Evolutionary conservation across 306 rosid species (phyloP).

Genomic region (Parietaria judaica): DNA sequence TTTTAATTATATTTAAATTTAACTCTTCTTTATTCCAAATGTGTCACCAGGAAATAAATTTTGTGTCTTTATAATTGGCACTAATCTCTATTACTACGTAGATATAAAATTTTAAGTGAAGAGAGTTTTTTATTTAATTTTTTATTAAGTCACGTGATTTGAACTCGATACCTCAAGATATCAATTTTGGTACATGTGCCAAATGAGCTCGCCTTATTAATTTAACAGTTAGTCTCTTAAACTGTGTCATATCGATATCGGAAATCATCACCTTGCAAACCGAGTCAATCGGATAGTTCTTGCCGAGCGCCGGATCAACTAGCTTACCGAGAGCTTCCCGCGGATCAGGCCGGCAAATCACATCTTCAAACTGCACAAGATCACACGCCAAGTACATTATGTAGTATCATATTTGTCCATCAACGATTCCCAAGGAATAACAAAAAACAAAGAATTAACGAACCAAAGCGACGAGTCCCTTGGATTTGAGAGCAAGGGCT

Average conservation of each 20-base stretch:
- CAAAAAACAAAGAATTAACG: constrained; percentile 4
- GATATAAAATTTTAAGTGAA: no score
- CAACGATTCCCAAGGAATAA: background rate
- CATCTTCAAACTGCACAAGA: constrained; percentile 57
- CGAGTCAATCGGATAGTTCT: constrained; percentile 42
- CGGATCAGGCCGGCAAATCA: constrained; percentile 37
- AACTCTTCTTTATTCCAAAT: no score
- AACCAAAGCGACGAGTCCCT: constrained; percentile 64
- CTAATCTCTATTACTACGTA: no score
- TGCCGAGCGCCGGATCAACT: constrained; percentile 43
- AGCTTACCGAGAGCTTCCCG: constrained; percentile 38
- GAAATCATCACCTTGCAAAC: constrained; percentile 42
- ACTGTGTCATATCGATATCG: background rate
- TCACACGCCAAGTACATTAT: background rate
- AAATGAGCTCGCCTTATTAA: no score
- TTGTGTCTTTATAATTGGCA: no score
- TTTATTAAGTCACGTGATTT: no score
- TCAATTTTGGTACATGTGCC: no score
- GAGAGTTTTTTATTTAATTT: no score
- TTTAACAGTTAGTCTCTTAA: no score
- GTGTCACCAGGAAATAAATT: no score
- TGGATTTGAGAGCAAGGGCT: constrained; percentile 31
- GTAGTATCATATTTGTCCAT: background rate
- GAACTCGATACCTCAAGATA: no score
- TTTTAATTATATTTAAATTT: no score